Conservation (phyloP, 192 early-diverging fungal genomes). For the Coemansia sp. region DNA sequence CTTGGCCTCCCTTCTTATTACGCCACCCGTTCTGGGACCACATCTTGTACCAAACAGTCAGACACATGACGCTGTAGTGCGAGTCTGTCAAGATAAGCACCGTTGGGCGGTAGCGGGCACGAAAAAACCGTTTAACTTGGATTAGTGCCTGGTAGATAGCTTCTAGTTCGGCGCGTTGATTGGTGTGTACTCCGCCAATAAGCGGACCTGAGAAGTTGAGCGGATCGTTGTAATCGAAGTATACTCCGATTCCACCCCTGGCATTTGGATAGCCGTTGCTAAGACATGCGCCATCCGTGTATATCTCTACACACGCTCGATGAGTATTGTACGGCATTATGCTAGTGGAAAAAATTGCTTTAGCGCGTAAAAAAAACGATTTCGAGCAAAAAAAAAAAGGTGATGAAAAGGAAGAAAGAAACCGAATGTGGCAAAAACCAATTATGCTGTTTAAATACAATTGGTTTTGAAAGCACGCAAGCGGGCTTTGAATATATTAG, state of each 20-base stretch:
- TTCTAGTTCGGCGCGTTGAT: slow-evolving; percentile 29
- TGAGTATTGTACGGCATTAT: too few relatives aligned
- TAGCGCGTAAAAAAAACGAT: too few relatives aligned
- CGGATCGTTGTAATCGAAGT: slow-evolving; percentile 54
- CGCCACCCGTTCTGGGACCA: slow-evolving; percentile 24
- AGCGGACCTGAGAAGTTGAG: slow-evolving; percentile 56
- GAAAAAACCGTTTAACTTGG: too few relatives aligned
- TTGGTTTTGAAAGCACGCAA: too few relatives aligned
- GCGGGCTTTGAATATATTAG: too few relatives aligned
- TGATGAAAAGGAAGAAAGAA: too few relatives aligned
- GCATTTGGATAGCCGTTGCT: slow-evolving; percentile 55
- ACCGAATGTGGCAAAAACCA: too few relatives aligned
- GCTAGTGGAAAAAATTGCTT: too few relatives aligned
- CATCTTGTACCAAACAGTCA: slow-evolving; percentile 11
- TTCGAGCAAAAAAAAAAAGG: too few relatives aligned
- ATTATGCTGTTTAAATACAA: too few relatives aligned
- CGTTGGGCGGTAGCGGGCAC: neutral
- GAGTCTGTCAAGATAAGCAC: slow-evolving; percentile 21
- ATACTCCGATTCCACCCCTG: slow-evolving; percentile 61
- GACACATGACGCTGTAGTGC: slow-evolving; percentile 4
- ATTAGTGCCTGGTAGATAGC: slow-evolving; percentile 21
- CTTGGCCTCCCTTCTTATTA: neutral
- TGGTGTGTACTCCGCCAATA: slow-evolving; percentile 5
- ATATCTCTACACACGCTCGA: too few relatives aligned
- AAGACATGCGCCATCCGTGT: slow-evolving; percentile 61